Conservation (phyloP, 495 filamentous ascomycete genomes). For the Hypoxylon subgilvum region DNA sequence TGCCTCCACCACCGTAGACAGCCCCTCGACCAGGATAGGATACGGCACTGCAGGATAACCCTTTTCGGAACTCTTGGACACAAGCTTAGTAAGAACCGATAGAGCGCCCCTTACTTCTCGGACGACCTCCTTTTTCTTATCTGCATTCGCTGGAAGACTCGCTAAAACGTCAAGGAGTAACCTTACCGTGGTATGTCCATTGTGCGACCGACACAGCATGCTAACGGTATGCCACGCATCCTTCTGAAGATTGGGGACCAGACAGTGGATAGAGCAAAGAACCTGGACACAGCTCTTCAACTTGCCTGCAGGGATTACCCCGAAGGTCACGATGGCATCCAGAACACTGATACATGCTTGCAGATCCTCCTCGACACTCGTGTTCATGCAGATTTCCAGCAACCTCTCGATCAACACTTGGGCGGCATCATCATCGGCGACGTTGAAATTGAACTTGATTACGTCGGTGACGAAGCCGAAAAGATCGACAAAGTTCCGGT, state of each 20-base stretch:
- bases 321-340: slow-evolving; percentile 79
- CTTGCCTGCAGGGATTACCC: slow-evolving; percentile 70
- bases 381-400: slow-evolving; percentile 75
- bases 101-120: slow-evolving; percentile 70
- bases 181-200: slow-evolving; percentile 71
- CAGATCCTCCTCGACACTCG: slow-evolving; percentile 74
- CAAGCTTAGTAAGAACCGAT: slow-evolving; percentile 69
- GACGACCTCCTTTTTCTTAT: slow-evolving; percentile 63
- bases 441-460: slow-evolving; percentile 82
- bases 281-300: slow-evolving; percentile 75
- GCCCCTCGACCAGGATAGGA: slow-evolving; percentile 61
- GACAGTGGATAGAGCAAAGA: slow-evolving; percentile 80
- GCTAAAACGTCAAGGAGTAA: slow-evolving; percentile 68
- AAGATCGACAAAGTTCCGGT: slow-evolving; percentile 69
- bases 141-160: slow-evolving; percentile 53
- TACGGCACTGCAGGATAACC: slow-evolving; percentile 68
- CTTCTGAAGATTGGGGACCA: slow-evolving; percentile 70
- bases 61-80: slow-evolving; percentile 63
- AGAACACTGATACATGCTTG: slow-evolving; percentile 76
- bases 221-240: slow-evolving; percentile 76
- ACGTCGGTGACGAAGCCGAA: slow-evolving; percentile 78
- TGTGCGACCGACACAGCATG: slow-evolving; percentile 79
- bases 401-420: slow-evolving; percentile 69
- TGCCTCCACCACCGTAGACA: slow-evolving; percentile 63
- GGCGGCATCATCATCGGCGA: slow-evolving; percentile 71